Conservation (phyloP, 805 yeast genomes). For the Scheffersomyces lignosus region DNA sequence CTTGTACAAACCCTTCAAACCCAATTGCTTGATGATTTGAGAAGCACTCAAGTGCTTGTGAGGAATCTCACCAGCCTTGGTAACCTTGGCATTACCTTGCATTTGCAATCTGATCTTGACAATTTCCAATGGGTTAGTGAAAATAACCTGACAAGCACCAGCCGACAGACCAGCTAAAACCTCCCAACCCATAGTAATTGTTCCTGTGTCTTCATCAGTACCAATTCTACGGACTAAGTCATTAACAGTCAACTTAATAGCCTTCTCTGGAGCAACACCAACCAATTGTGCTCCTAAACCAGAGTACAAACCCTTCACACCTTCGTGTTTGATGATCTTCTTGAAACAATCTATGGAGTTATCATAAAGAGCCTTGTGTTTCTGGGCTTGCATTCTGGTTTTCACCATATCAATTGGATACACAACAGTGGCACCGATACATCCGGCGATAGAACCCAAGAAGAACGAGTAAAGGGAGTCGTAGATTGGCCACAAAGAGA, state of each 20-base stretch:
- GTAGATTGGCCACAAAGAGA: slow-evolving; percentile 46
- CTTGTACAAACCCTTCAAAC: slow-evolving; percentile 81
- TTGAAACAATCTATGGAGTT: slow-evolving; percentile 85
- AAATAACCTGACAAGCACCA: slow-evolving; percentile 94
- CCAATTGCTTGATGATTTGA: slow-evolving; percentile 74
- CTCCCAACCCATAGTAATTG: slow-evolving; percentile 59
- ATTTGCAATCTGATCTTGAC: slow-evolving; percentile 94
- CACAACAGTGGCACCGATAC: slow-evolving; percentile 96
- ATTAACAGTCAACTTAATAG: slow-evolving; percentile 92
- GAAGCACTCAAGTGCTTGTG: slow-evolving; percentile 55
- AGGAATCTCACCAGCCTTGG: slow-evolving; percentile 40
- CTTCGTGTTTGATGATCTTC: slow-evolving; percentile 76
- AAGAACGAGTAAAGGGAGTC: slow-evolving; percentile 86
- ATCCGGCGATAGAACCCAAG: slow-evolving; percentile 94
- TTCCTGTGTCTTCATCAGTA: slow-evolving; percentile 40
- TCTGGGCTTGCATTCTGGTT: slow-evolving; percentile 97
- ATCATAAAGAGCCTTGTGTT: slow-evolving; percentile 65
- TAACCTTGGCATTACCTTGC: slow-evolving; percentile 67
- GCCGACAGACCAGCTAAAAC: slow-evolving; percentile 89
- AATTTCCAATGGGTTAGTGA: slow-evolving; percentile 94
- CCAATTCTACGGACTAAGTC: slow-evolving; percentile 80
- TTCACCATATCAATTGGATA: slow-evolving; percentile 95
- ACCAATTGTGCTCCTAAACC: slow-evolving; percentile 92
- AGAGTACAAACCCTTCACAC: slow-evolving; percentile 81
- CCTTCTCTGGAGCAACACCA: slow-evolving; percentile 98